These are phyloP conservation scores for Penicillium chermesinum DNA, from an alignment of 495 filamentous ascomycete species.

Conservation along the genomic window DNA sequence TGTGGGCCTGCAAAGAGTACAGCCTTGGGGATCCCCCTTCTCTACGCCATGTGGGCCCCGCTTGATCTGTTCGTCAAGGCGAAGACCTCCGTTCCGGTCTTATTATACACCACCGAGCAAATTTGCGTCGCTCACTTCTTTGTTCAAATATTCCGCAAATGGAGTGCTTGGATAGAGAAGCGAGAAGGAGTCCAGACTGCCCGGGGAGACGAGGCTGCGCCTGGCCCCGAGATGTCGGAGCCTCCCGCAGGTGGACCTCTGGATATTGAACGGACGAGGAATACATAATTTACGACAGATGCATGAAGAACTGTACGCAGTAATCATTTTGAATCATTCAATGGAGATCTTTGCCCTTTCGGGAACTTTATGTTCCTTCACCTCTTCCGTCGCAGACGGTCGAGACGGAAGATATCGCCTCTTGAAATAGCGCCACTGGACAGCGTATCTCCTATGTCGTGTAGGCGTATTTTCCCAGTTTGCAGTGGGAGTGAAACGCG, in stretches of 20 bases:
- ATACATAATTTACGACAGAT: neutral
- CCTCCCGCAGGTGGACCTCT: neutral
- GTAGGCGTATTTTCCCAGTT: neutral
- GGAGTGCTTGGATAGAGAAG: conserved; percentile 35
- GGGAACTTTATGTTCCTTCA: no score
- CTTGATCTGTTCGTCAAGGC: conserved; percentile 46
- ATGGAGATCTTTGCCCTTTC: no score
- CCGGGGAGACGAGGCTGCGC: conserved; percentile 1
- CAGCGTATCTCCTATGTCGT: no score
- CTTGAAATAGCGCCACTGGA: no score
- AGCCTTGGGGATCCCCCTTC: conserved; percentile 47
- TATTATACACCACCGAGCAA: conserved; percentile 54
- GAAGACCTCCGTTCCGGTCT: conserved; percentile 48
- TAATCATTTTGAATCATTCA: no score
- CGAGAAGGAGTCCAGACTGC: conserved; percentile 11
- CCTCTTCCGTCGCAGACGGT: no score
- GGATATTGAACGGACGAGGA: neutral
- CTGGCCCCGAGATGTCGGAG: conserved; percentile 10
- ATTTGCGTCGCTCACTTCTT: conserved; percentile 52
- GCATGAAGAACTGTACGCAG: neutral
- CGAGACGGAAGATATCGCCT: no score
- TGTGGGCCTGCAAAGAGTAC: conserved; percentile 55
- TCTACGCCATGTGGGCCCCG: conserved; percentile 50
- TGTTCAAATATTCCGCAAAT: conserved; percentile 47
- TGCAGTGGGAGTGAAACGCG: neutral